phyloP scores from a whole-genome alignment of 2,329 filamentous ascomycete genomes.

The Tetracladium maxilliforme region DNA sequence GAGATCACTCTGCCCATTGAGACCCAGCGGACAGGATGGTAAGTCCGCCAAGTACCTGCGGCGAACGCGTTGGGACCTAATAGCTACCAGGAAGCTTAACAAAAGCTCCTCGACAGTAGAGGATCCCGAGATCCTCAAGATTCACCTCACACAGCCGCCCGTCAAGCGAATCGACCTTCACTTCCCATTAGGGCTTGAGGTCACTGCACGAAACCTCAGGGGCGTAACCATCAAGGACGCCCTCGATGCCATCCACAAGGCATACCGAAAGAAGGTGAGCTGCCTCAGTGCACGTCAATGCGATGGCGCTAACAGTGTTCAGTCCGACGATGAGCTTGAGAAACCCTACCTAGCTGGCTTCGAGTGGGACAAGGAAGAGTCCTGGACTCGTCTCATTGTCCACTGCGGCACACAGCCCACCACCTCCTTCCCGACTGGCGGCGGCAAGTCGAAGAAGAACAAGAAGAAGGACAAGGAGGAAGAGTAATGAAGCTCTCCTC shows the following conservation, averaged over 20 bases:
- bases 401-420: slow-evolving; percentile 51
- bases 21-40: slow-evolving; percentile 17
- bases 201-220: slow-evolving; percentile 81
- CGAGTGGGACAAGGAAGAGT: slow-evolving; percentile 91
- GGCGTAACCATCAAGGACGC: slow-evolving; percentile 97
- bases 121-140: slow-evolving; percentile 72
- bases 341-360: slow-evolving; percentile 81
- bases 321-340: slow-evolving; percentile 88
- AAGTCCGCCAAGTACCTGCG: no score
- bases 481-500: no score
- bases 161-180: slow-evolving; percentile 91
- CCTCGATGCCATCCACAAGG: slow-evolving; percentile 87
- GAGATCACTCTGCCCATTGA: slow-evolving; percentile 2
- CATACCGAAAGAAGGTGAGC: slow-evolving; percentile 88
- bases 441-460: no score
- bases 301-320: slow-evolving; percentile 10
- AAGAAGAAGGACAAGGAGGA: slow-evolving; percentile 35
- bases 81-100: slow-evolving; percentile 1
- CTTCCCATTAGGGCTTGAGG: slow-evolving; percentile 77
- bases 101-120: slow-evolving; percentile 46
- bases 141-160: slow-evolving; percentile 63
- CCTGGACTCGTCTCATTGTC: slow-evolving; percentile 75
- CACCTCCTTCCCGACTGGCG: no score
- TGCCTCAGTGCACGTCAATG: no score
- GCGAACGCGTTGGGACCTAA: no score